Conservation (phyloP, 352 stramenopile genomes). For the Nothophytophthora sp. region DNA sequence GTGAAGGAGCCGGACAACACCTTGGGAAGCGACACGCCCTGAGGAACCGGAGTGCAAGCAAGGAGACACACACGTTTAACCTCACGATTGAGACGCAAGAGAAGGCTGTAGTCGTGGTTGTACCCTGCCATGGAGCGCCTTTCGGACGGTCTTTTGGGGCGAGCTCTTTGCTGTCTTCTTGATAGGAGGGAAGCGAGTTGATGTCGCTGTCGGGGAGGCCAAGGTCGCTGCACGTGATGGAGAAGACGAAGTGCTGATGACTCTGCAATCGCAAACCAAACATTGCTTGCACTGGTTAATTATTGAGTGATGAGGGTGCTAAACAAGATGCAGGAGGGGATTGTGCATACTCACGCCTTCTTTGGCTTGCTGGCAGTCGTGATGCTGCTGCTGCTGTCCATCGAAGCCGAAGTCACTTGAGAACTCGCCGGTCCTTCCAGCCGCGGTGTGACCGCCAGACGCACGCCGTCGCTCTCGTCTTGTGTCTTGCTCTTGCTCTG, state of each 20-base stretch:
- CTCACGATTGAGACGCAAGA: not conserved
- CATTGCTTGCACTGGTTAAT: not conserved
- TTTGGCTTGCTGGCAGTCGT: constrained; percentile 10
- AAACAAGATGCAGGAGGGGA: not conserved
- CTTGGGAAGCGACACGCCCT: constrained; percentile 35
- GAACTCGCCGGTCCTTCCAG: not conserved
- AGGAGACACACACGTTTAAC: not conserved
- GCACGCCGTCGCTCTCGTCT: too few relatives aligned
- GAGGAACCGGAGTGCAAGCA: not conserved
- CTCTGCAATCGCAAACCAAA: not conserved
- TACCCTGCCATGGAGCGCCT: constrained; percentile 17
- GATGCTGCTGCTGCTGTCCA: constrained; percentile 11
- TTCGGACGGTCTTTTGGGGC: constrained; percentile 11
- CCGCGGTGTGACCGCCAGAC: too few relatives aligned
- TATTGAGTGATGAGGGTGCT: too few relatives aligned
- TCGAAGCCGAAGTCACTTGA: not conserved
- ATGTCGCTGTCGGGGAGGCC: constrained; percentile 2
- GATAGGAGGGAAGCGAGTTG: constrained; percentile 23
- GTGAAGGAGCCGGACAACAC: constrained; percentile 39
- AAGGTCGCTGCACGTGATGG: constrained; percentile 6
- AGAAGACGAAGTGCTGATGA: constrained; percentile 2
- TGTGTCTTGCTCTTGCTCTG: not conserved
- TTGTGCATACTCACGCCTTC: constrained; percentile 11
- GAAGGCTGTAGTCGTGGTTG: too few relatives aligned
- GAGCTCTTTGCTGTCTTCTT: constrained; percentile 21